Evolutionary conservation across 2,329 filamentous ascomycete species (phyloP).

Genomic region (Neonectria ditissima): DNA sequence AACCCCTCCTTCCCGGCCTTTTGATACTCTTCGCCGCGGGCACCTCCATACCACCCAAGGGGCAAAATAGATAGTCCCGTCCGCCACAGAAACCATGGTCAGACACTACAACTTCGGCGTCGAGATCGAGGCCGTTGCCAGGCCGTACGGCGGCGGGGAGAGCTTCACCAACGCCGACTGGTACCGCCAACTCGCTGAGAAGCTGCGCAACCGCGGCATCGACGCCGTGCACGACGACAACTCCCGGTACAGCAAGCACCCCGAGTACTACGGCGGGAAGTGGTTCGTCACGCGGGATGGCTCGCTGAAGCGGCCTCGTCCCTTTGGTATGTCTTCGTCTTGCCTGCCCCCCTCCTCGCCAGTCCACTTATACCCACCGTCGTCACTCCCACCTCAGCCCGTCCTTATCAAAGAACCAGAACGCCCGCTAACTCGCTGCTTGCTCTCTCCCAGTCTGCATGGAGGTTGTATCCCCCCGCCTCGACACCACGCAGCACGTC

Average conservation of each 20-base stretch:
- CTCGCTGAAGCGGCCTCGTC: conserved; percentile 52
- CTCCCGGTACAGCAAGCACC: conserved; percentile 55
- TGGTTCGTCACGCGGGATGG: conserved; percentile 57
- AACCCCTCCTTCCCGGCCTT: not conserved
- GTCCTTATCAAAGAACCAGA: not conserved
- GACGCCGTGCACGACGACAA: conserved; percentile 53
- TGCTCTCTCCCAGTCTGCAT: conserved; percentile 52
- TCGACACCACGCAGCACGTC: conserved; percentile 51
- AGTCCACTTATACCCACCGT: not conserved
- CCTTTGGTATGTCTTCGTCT: conserved; percentile 47
- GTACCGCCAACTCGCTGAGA: conserved; percentile 55
- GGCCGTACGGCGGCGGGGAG: conserved; percentile 52
- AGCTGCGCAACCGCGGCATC: conserved; percentile 53
- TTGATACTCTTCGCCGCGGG: not conserved
- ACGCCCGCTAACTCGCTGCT: not conserved
- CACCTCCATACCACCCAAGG: no score
- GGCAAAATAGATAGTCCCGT: not conserved
- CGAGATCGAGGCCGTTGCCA: conserved; percentile 54
- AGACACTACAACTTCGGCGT: conserved; percentile 56
- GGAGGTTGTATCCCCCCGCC: conserved; percentile 55
- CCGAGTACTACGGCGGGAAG: conserved; percentile 56
- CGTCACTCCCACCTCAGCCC: not conserved
- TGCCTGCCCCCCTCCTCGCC: no score
- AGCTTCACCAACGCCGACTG: conserved; percentile 55
- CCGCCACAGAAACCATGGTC: conserved; percentile 37